phyloP scores from a whole-genome alignment of 2,329 filamentous ascomycete genomes.

The Gremmenia infestans region DNA sequence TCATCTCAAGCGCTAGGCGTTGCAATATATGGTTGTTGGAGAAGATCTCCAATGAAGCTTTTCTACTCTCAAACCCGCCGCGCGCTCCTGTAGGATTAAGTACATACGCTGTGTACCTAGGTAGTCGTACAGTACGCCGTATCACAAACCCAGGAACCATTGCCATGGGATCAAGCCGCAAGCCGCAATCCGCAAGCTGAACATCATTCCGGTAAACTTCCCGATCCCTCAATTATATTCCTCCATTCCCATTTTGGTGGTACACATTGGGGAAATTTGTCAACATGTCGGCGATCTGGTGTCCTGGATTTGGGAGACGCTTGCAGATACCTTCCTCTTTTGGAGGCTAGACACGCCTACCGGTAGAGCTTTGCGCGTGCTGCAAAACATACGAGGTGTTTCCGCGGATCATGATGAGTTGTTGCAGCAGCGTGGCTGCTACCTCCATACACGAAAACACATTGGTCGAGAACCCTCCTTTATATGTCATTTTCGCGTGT shows the following conservation, averaged over 20 bases:
- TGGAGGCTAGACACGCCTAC: background rate
- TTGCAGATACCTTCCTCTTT: background rate
- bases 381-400: background rate
- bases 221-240: background rate
- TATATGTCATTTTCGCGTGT: background rate
- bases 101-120: no score
- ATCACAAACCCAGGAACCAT: background rate
- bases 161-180: conserved; percentile 1
- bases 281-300: background rate
- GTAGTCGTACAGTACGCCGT: no score
- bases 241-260: background rate
- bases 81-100: no score
- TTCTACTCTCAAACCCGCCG: no score
- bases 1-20: no score
- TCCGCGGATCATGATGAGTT: background rate
- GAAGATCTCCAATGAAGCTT: no score
- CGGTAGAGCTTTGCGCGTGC: background rate
- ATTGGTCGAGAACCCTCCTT: background rate
- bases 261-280: no score
- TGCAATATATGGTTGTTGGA: no score
- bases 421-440: background rate
- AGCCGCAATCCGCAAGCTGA: conserved; percentile 2
- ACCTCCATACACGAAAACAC: background rate
- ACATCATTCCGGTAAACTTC: background rate
- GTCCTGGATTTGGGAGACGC: background rate